Base-by-base conservation (phyloP, 352 stramenopile genomes). In the Phytophthora cajani region DNA sequence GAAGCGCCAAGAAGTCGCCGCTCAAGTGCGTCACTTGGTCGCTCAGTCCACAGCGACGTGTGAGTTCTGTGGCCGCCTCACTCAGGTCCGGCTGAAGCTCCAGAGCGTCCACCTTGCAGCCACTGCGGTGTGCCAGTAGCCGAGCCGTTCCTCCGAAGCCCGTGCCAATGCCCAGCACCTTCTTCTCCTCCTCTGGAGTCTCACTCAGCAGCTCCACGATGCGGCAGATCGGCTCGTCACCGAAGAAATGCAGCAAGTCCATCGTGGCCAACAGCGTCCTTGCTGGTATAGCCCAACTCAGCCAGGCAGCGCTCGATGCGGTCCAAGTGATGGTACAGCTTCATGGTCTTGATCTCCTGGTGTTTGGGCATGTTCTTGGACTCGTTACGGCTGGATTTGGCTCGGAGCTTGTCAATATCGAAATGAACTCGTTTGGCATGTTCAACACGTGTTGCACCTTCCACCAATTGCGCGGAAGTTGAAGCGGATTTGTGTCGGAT, bases 121-220 rank as follows among this genome's bases (percentile, higher is more conserved):
- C 80, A 58, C 84, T 86, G 60, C 82, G 80, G 40, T 83, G 71
- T 23, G 91, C 91, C 25, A 98, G 71, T 74, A 97, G 83, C 17
- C 93, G 76, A 36, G 90, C 93, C 5, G 91, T 96, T 59, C 91
- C 89, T 63, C 93, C 93, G 67, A 96, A 95, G 19, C 93, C 93
- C 58, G 91, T 93, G 58, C 92, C 93, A 44, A 98, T 87, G 69
- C 98, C 92, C 51, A 98, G 77, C 55, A 98, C 89, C 42, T 52
- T 79, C 56, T 71, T 72, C 17, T 65, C 33, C 5, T n/a, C 32
- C 5, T n/a, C 32, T 8, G 64, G 30, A 53, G 32, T 50, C 1
- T 56, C 52, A 40, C 36, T 58, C 33, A 87, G 71, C 21, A 93
- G 74, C 49, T 68, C 27, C 46, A 85, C 72, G 16, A 91, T 79